A percentile compares a stretch with the other conserved stretches of the same genome.
Evolutionary conservation across 2,329 filamentous ascomycete species (phyloP).

Genomic region (Pyrenochaeta sp.): DNA sequence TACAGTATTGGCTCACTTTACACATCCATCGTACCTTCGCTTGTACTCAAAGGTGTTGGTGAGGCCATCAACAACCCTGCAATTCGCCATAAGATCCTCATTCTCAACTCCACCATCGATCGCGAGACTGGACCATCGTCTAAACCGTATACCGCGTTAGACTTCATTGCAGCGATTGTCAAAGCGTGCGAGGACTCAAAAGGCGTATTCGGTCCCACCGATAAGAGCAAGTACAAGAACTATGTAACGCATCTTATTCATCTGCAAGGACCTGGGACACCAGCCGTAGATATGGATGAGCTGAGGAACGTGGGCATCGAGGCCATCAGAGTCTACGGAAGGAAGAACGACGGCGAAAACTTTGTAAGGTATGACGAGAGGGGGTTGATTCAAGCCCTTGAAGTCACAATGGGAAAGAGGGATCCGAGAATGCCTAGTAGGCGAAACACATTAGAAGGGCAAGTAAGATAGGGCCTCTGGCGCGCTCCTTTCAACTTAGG

Average conservation of each 20-base stretch:
- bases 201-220: constrained; percentile 13
- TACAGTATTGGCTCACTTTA: constrained; percentile 96
- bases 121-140: constrained; percentile 81
- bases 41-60: constrained; percentile 81
- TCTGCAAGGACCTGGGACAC: constrained; percentile 74
- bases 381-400: constrained; percentile 76
- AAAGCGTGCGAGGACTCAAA: constrained; percentile 69
- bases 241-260: constrained; percentile 90
- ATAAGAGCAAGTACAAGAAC: constrained; percentile 61
- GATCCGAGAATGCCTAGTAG: constrained; percentile 63
- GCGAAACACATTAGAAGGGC: constrained; percentile 62
- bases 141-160: constrained; percentile 73
- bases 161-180: constrained; percentile 84
- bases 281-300: constrained; percentile 71
- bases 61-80: constrained; percentile 64
- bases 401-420: constrained; percentile 77
- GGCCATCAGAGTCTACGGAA: constrained; percentile 78
- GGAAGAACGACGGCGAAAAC: constrained; percentile 63
- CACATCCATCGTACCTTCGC: constrained; percentile 83
- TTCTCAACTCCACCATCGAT: constrained; percentile 84
- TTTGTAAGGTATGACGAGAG: constrained; percentile 77
- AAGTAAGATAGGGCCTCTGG: background rate
- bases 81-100: constrained; percentile 76
- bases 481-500: background rate
- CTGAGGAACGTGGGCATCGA: constrained; percentile 76